Base-by-base conservation (phyloP, 2,329 filamentous ascomycete genomes). In the Aspergillus floridensis region DNA sequence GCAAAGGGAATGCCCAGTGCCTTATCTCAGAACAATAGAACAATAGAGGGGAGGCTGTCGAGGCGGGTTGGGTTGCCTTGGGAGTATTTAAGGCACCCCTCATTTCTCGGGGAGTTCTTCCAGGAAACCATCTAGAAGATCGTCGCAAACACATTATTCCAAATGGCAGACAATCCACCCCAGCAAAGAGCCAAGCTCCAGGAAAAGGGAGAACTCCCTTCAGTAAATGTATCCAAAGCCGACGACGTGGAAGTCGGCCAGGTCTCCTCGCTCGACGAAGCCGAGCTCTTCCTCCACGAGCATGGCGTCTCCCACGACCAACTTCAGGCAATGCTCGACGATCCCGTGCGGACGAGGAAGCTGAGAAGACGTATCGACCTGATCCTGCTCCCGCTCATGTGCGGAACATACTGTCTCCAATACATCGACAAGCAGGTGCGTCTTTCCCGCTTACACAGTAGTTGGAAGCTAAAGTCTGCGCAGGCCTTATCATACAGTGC, bases 401-500 rank as follows among this genome's bases (percentile, higher is more conserved):
- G 69, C 2, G 70, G 70, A 1, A 73, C 70, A 26, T 73, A 72
- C 32, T 64, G 58, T 31, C 76, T 85, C 5, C 83, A 85, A 62
- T 84, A 82, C 60, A 81, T 84, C 65, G 82, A 85, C 69, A 86
- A 86, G 32, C 32, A 35, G 32, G 32, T 35, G 32, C 14, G 32
- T 35, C 5, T 35, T 10, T 16, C 14, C 32, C 32, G 3, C 32
- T 1, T 1, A 10, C 32, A 4, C 32, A 11, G 4, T 4, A 10
- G 32, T 4, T 8, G 5, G 4, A 16, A 12, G 32, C 32, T 35
- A 35, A 35, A 35, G 32, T 16, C 32, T 12, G 12, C 56, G 81
- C 56, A 81, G 61, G 80, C 82, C 0, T 71, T 85, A 5, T 77
- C 78, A 0, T 85, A 85, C 66, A 78, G 80, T 0, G 82, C 83